Base-by-base conservation (phyloP, 805 yeast genomes). In the Saturnispora sanitii region DNA sequence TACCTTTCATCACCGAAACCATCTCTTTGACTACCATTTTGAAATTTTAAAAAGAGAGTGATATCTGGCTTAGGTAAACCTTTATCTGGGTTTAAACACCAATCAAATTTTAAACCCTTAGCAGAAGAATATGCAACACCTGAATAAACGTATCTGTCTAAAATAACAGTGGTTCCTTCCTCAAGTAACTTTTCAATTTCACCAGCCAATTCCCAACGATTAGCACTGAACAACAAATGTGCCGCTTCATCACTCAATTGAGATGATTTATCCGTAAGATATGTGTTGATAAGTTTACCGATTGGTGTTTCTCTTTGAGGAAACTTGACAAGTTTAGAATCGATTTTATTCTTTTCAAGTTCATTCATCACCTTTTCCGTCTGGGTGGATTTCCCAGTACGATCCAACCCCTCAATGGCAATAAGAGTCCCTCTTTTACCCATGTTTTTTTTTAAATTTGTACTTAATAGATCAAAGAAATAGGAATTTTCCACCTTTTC, bases 1-100 rank as follows among this genome's bases (percentile, higher is more conserved):
- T 92, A 92, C 40, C 96, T 65, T 58, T 92, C 99, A n/a, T 78
- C 82, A 12, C 99, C 99, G 66, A 82, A 92, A 1, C 94, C 94
- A 9, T 75, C 77, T 41, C 97, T 67, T 11, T 19, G 23, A 21
- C 67, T 52, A 31, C 66, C 68, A 25, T 74, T 68, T 34, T 71
- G 63, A 32, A 82, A 68, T 29, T 83, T 78, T 44, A 92, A 62
- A 49, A 90, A 92, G 1, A 92, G 41, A 0, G 90, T 82, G 37
- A 82, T 45, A 58, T 92, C 99, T 0, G 99, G 97, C 48, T 65
- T 73, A 1, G 95, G 87, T 12, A 92, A 68, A 0, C 97, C 97
- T 20, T 60, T 61, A 51, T 92, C 98, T 1, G 95, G 92, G 23
- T 66, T 62, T 16, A 70, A 61, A 49, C 96, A 82, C 98, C 98